Base-by-base conservation (phyloP, 1,139 yeast genomes). In the Kodamaea plutei region DNA sequence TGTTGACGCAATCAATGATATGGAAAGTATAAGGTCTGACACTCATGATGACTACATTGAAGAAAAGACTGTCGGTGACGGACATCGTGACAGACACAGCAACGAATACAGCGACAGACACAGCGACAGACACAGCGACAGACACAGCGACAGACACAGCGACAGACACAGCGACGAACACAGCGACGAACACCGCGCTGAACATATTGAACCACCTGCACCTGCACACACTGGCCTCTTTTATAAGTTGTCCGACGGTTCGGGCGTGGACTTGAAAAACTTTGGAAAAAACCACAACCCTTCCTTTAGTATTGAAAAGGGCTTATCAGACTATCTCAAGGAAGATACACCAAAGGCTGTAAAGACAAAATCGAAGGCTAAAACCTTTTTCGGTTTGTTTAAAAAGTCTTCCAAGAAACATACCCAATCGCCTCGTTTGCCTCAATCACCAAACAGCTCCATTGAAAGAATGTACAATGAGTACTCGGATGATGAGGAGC, bases 251-350 rank as follows among this genome's bases (percentile, higher is more conserved):
- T 46, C 64, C n/a, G 45, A 59, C 26, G 69, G 70, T 2, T 66
- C 73, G 14, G 64, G 61, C 6, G 47, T 68, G 31, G 70, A 67
- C 45, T 54, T 68, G 26, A 41, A 57, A 12, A 63, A 64, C 36
- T 68, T 68, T 44, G 74, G 74, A n/a, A 56, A 57, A 34, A 49
- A 40, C 31, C 49, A 65, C 42, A 56, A 57, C 34, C 74, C 74
- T n/a, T 55, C 69, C 1, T 67, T 64, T 33, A 44, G 47, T 29
- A 34, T 44, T 12, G 40, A 42, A 8, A 39, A 42, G 26, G 48
- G 44, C 8, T 38, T 50, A 21, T 37, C 47, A 4, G 52, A 45
- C 8, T 27, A 43, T 11, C 23, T 36, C 4, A 30, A 43, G 13
- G 44, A 41, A n/a, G 40, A 35, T 25, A 27, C 35, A 18, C 35